Conservation (phyloP, 805 yeast genomes). For the Candida koratica region DNA sequence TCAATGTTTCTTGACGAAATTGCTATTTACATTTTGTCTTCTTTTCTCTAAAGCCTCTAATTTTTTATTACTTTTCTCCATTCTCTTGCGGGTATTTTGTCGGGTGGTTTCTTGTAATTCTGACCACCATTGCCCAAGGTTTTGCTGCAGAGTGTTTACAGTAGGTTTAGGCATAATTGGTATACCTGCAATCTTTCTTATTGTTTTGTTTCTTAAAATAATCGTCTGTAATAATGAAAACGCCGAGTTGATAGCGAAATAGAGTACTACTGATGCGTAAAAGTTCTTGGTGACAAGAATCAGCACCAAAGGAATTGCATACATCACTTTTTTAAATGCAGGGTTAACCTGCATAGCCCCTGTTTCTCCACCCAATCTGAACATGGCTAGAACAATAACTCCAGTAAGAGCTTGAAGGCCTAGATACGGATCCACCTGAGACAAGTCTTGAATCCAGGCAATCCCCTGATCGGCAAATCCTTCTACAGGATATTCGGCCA, state of each 20-base stretch:
- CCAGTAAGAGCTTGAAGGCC: constrained; percentile 87
- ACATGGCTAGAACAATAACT: constrained; percentile 64
- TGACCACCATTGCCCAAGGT: constrained; percentile 36
- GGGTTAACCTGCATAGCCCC: constrained; percentile 66
- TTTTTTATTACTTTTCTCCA: constrained; percentile 33
- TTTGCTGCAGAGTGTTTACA: constrained; percentile 25
- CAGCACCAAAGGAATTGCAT: constrained; percentile 72
- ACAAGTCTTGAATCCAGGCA: constrained; percentile 79
- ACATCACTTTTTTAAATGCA: constrained; percentile 58
- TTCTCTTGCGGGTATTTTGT: constrained; percentile 30
- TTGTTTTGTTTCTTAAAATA: constrained; percentile 52
- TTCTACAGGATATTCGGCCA: constrained; percentile 80
- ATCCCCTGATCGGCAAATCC: constrained; percentile 76
- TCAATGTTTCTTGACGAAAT: constrained; percentile 40
- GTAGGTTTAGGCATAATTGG: constrained; percentile 41
- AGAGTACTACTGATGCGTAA: constrained; percentile 80
- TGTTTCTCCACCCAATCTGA: constrained; percentile 87
- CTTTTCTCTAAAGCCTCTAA: constrained; percentile 36
- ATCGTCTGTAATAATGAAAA: constrained; percentile 71
- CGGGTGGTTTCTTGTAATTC: constrained; percentile 29
- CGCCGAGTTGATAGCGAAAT: constrained; percentile 77
- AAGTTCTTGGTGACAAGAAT: constrained; percentile 85
- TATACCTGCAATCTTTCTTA: constrained; percentile 52
- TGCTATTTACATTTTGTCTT: constrained; percentile 25
- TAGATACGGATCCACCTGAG: constrained; percentile 84